phyloP scores from a whole-genome alignment of 768 basidiomycete species.

The Podaxis carcinomalis region DNA sequence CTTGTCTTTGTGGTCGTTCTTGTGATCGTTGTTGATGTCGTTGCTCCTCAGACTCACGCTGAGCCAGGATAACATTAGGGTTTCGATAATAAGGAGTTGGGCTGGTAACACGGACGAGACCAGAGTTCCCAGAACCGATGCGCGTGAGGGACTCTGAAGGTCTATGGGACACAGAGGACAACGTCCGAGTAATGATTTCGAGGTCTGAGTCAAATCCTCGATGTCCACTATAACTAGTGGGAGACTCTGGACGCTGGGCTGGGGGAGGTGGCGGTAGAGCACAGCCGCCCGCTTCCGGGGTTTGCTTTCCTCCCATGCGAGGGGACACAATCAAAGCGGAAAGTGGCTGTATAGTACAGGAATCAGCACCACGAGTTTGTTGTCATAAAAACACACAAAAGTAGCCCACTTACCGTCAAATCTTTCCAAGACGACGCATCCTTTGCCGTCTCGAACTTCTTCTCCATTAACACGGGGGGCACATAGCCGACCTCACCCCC shows the following conservation, averaged over 20 bases:
- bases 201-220: not conserved
- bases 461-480: conserved; percentile 2
- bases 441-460: not conserved
- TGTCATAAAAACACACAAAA: not conserved
- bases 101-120: not conserved
- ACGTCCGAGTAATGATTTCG: not conserved
- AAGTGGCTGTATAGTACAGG: not conserved
- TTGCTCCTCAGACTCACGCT: not conserved
- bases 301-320: not conserved
- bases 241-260: not conserved
- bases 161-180: not conserved
- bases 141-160: not conserved
- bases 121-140: not conserved
- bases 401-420: conserved; percentile 2
- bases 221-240: not conserved
- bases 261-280: not conserved
- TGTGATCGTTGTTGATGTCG: not conserved
- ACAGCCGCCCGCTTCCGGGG: not conserved
- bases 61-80: not conserved
- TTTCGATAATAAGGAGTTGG: conserved; percentile 6
- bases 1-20: not conserved
- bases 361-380: not conserved
- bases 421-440: conserved; percentile 6
- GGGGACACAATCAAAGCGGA: conserved; percentile 1
- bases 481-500: conserved; percentile 4